A percentile compares a stretch with the other conserved stretches of the same genome.
Conservation (phyloP, 2,329 filamentous ascomycete genomes). For the Verticillium nubilum region DNA sequence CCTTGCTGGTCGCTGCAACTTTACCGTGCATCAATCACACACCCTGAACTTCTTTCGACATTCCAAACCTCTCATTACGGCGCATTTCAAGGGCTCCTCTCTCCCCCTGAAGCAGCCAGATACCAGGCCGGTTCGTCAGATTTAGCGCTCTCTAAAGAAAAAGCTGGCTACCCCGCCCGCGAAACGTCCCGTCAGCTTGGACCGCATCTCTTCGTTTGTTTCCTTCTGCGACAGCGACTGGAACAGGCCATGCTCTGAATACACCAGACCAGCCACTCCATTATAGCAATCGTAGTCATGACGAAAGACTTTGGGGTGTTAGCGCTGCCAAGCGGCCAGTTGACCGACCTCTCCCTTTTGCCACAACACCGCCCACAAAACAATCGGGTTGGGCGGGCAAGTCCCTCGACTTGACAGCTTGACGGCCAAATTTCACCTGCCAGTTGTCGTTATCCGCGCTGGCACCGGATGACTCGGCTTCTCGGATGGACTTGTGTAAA, state of each 20-base stretch:
- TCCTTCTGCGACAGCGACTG: not conserved
- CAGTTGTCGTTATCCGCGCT: too few species aligned
- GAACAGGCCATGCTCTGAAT: not conserved
- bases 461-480: not conserved
- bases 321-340: not conserved
- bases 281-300: not conserved
- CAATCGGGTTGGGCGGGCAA: not conserved
- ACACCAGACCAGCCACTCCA: not conserved
- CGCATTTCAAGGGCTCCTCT: not conserved
- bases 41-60: not conserved
- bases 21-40: not conserved
- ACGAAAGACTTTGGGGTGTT: not conserved
- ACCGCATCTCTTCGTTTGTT: not conserved
- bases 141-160: not conserved
- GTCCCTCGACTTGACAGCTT: not conserved
- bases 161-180: not conserved
- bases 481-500: not conserved
- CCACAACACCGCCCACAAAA: not conserved
- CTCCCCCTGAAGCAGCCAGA: not conserved
- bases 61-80: not conserved
- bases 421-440: not conserved
- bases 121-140: not conserved
- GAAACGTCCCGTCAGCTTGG: not conserved
- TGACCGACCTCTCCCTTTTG: not conserved
- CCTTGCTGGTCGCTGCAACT: not conserved